Conservation (phyloP, 2,329 filamentous ascomycete genomes). For the Neurospora crassa region DNA sequence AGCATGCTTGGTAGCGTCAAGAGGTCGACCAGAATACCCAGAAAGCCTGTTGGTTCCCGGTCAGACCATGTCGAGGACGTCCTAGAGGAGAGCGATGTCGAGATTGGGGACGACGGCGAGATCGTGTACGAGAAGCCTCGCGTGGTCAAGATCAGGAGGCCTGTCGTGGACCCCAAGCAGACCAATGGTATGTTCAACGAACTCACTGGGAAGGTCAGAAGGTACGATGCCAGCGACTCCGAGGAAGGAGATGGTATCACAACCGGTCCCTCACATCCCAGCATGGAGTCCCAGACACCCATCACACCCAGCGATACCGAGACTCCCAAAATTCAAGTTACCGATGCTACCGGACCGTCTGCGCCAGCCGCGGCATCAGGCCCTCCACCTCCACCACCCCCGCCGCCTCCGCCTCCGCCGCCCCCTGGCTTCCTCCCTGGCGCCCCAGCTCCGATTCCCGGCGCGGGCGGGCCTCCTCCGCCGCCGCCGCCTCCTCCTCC, state of each 20-base stretch:
- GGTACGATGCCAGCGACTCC: slow-evolving; percentile 63
- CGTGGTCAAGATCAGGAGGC: slow-evolving; percentile 69
- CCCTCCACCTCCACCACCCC: slow-evolving; percentile 16
- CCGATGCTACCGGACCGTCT: slow-evolving; percentile 29
- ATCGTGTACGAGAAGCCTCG: slow-evolving; percentile 69
- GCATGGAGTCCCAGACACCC: slow-evolving; percentile 61
- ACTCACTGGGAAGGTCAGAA: slow-evolving; percentile 67
- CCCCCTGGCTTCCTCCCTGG: slow-evolving; percentile 32
- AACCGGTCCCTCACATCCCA: slow-evolving; percentile 66
- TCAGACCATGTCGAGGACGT: slow-evolving; percentile 28
- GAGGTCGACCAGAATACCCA: slow-evolving; percentile 46
- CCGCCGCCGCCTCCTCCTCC: slow-evolving; percentile 28
- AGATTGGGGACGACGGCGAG: slow-evolving; percentile 43
- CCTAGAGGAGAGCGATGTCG: slow-evolving; percentile 38
- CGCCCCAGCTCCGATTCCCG: slow-evolving; percentile 18
- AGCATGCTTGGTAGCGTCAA: slow-evolving; percentile 66
- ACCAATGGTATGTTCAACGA: slow-evolving; percentile 58
- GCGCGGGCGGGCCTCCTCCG: slow-evolving; percentile 12
- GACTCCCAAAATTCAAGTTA: slow-evolving; percentile 51
- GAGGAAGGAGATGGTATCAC: slow-evolving; percentile 60
- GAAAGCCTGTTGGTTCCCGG: slow-evolving; percentile 39
- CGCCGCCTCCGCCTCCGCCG: slow-evolving; percentile 35
- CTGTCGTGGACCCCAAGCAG: slow-evolving; percentile 54
- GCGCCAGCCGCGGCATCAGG: slow-evolving; percentile 29
- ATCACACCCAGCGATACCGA: slow-evolving; percentile 54